Percentiles rank a stretch among this genome's conserved stretches.
These are phyloP conservation scores for Melampsora americana DNA, from an alignment of 1,284 basidiomycete species.

Conservation along the genomic window DNA sequence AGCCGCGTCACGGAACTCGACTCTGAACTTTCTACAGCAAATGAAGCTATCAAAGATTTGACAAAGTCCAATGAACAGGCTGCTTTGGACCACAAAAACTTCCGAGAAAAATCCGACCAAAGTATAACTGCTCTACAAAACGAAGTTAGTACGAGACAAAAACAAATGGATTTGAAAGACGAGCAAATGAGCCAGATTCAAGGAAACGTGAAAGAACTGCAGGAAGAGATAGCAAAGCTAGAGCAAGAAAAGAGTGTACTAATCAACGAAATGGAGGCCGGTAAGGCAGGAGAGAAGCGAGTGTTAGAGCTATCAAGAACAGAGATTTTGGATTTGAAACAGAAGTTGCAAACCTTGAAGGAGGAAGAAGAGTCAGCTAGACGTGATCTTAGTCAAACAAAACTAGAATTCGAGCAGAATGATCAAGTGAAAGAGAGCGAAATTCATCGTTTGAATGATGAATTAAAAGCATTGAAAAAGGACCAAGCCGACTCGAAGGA, in stretches of 20 bases:
- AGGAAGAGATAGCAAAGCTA: slow-evolving; percentile 30
- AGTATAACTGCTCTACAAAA: slow-evolving; percentile 19
- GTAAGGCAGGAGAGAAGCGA: slow-evolving; percentile 41
- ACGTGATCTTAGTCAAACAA: slow-evolving; percentile 41
- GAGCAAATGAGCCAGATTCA: slow-evolving; percentile 23
- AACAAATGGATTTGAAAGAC: slow-evolving; percentile 32
- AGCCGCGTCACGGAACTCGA: slow-evolving; percentile 21
- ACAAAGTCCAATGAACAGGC: slow-evolving; percentile 5
- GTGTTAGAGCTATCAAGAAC: slow-evolving; percentile 38
- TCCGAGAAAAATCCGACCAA: slow-evolving; percentile 21
- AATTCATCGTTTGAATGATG: slow-evolving; percentile 39
- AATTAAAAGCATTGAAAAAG: slow-evolving; percentile 27
- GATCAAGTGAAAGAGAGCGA: slow-evolving; percentile 41
- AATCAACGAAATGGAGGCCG: slow-evolving; percentile 43
- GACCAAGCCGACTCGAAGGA: slow-evolving; percentile 8
- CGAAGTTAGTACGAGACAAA: slow-evolving; percentile 22
- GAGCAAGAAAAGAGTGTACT: slow-evolving; percentile 40
- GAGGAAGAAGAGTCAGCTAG: slow-evolving; percentile 32
- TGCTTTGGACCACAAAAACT: slow-evolving; percentile 6
- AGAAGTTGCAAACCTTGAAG: slow-evolving; percentile 36
- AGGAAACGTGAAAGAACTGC: slow-evolving; percentile 14
- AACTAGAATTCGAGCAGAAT: slow-evolving; percentile 39
- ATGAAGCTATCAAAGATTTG: slow-evolving; percentile 10
- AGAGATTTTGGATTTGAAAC: slow-evolving; percentile 43
- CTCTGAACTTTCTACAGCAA: slow-evolving; percentile 15